A percentile compares a stretch with the other conserved stretches of the same genome.
phyloP scores from a whole-genome alignment of 108 stramenopile species.

The Skeletonema menzelii region DNA sequence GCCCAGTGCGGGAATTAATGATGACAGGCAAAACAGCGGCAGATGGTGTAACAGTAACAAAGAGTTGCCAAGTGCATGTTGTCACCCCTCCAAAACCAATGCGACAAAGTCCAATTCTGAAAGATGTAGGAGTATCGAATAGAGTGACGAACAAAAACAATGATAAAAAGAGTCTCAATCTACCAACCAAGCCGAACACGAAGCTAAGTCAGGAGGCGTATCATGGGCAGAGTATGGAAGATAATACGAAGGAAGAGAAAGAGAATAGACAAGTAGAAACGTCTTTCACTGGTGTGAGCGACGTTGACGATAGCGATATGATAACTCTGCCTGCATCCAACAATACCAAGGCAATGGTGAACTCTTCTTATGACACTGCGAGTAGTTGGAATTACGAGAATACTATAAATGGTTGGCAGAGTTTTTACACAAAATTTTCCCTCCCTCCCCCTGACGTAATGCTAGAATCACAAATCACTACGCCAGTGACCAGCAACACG shows the following conservation, averaged over 20 bases:
- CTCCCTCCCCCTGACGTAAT: no score
- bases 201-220: background rate
- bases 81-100: background rate
- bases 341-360: background rate
- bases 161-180: background rate
- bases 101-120: background rate
- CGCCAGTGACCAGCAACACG: background rate
- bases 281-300: background rate
- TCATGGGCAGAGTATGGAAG: no score
- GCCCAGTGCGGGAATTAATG: background rate
- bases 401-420: no score
- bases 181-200: background rate
- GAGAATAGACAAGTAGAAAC: background rate
- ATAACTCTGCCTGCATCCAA: background rate
- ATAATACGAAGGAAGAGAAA: background rate
- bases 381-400: background rate
- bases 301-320: background rate
- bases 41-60: background rate
- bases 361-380: background rate
- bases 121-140: background rate
- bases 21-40: background rate
- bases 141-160: background rate
- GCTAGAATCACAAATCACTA: background rate
- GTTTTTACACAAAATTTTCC: no score
- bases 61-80: background rate